A percentile compares a stretch with the other conserved stretches of the same genome.
phyloP scores from a whole-genome alignment of 768 basidiomycete genomes.

The Pleurotus giganteus region DNA sequence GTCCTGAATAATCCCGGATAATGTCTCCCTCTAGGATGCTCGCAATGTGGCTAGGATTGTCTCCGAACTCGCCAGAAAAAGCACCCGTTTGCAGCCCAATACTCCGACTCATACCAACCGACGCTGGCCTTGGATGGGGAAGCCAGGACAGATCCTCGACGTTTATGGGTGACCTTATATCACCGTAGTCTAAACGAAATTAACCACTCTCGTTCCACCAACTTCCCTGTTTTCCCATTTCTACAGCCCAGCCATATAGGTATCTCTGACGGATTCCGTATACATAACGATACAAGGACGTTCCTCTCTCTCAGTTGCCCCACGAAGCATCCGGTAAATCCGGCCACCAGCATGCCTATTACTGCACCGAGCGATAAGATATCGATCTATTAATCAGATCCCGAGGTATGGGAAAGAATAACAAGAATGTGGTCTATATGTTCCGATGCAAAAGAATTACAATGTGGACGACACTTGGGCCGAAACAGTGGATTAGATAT shows the following conservation, averaged over 20 bases:
- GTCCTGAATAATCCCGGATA: conserved; percentile 12
- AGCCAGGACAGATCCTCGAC: conserved; percentile 64
- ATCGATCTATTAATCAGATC: neutral
- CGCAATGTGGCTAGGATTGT: conserved; percentile 86
- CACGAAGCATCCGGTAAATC: conserved; percentile 1
- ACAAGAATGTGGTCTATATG: conserved; percentile 8
- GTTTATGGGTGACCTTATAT: conserved; percentile 9
- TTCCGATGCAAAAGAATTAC: conserved; percentile 9
- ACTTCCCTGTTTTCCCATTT: conserved; percentile 15
- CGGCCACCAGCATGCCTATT: conserved; percentile 7
- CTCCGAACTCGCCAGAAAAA: conserved; percentile 69
- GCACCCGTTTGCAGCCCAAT: conserved; percentile 71
- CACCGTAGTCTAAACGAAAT: conserved; percentile 15
- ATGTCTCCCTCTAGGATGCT: conserved; percentile 60
- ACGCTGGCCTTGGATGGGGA: conserved; percentile 89
- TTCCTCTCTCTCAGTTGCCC: neutral
- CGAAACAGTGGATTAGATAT: conserved; percentile 8
- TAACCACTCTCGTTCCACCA: conserved; percentile 13
- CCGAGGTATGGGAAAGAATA: conserved; percentile 1
- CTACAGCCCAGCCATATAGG: neutral
- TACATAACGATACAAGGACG: neutral
- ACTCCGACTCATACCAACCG: conserved; percentile 60
- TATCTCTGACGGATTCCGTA: neutral
- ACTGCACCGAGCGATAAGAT: conserved; percentile 5
- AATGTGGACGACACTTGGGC: neutral